These are phyloP conservation scores for Solanum stenotomum DNA, from an alignment of 257 asterid genomes.

Conservation along the genomic window DNA sequence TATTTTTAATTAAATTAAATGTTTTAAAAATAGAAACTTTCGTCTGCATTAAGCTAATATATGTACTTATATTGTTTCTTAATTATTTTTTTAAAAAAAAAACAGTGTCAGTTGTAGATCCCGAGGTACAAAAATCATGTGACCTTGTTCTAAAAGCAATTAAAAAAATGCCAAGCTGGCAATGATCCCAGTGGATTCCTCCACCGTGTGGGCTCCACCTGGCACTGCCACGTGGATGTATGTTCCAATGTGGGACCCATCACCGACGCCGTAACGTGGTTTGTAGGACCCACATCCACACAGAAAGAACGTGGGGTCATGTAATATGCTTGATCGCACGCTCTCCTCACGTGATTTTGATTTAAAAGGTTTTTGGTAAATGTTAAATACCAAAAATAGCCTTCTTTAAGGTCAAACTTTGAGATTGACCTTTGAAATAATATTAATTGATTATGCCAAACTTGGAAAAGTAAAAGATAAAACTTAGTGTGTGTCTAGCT, in stretches of 20 bases:
- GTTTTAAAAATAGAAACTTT: neutral
- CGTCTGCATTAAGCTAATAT: neutral
- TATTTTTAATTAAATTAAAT: neutral
- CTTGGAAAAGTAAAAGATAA: neutral
- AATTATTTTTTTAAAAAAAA: neutral
- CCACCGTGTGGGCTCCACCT: constrained; percentile 38
- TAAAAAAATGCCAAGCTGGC: constrained; percentile 28
- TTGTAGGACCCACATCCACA: constrained; percentile 19
- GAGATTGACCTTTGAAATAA: neutral
- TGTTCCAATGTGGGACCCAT: neutral
- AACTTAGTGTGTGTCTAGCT: neutral
- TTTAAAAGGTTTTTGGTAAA: neutral
- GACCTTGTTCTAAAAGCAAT: constrained; percentile 21
- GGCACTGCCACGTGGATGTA: constrained; percentile 1
- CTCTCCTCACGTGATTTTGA: neutral
- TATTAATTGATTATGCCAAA: neutral
- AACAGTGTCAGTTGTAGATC: constrained; percentile 18
- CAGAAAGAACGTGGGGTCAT: constrained; percentile 14
- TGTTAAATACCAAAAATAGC: neutral
- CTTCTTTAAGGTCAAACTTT: neutral
- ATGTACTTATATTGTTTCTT: neutral
- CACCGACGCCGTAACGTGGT: constrained; percentile 31
- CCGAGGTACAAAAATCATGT: constrained; percentile 38
- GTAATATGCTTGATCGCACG: constrained; percentile 13
- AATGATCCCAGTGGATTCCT: constrained; percentile 11